Evolutionary conservation across 805 yeast genomes (phyloP), one percentile per base, ranked within the genome.

Genomic region (Yamadazyma akitaensis): DNA sequence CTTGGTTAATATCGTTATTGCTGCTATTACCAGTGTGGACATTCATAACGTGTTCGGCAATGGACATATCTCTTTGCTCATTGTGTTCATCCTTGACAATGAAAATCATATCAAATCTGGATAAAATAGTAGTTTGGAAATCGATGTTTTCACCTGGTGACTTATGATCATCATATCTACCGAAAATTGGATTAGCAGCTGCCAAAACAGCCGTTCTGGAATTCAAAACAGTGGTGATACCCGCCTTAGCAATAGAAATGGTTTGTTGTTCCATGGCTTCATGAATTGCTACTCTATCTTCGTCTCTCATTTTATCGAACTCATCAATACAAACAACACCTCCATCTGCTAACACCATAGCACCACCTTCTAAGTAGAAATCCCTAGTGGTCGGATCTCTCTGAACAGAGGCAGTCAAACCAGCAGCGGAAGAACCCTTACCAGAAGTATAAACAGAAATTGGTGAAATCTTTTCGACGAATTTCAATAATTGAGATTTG

Each of bases 251-350:
- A 64, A 94, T 91, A 12, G 98, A 92, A 49, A 94, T 94, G 0
- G 99, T 94, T 68, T 94, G 99, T 68, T 94, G 99, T 72, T 94
- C 99, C 99, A 94, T 94, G 11, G 99, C 99, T 74, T 94, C 99
- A 67, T 94, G 99, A 55, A 94, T 94, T 0, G 99, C 98, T 33
- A 94, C 98, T 62, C 99, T 79, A 67, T 94, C 99, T 64, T 94
- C 98, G 61, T 94, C 99, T 64, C 98, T 79, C 99, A 94, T 94
- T 74, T 94, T 94, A 67, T 94, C 99, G 62, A 94, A 94, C 76
- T 94, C 99, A 73, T 94, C 99, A 61, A 94, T 94, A 77, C 98
- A 94, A 40, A 92, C 97, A 42, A 94, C 97, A 54, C 99, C 99
- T 34, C 98, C 98, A 70, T 94, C 99, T 0, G 99, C 99, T 42